phyloP scores from a whole-genome alignment of 1,139 yeast species.

The Protomyces inouyei region DNA sequence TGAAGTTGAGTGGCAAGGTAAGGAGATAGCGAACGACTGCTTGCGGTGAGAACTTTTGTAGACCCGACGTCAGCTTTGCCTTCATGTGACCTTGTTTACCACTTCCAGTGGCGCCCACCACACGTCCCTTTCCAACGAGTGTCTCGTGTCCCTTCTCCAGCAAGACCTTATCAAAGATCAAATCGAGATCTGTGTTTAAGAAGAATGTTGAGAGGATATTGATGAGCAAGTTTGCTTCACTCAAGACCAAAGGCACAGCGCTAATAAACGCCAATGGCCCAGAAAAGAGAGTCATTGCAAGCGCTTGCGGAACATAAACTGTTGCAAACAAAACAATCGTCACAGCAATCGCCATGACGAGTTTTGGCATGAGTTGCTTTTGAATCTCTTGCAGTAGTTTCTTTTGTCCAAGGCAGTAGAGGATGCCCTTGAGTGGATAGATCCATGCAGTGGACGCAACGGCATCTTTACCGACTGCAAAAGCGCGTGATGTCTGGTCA shows the following conservation, averaged over 20 bases:
- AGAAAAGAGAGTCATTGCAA: constrained; percentile 12
- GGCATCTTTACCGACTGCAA: constrained; percentile 17
- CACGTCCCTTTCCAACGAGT: constrained; percentile 22
- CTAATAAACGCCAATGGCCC: constrained; percentile 24
- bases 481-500: constrained; percentile 11
- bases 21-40: constrained; percentile 20
- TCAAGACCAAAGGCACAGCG: constrained; percentile 22
- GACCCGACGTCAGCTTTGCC: constrained; percentile 12
- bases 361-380: constrained; percentile 12
- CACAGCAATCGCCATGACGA: constrained; percentile 4
- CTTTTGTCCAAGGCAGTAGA: constrained; percentile 2
- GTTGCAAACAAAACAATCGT: constrained; percentile 15
- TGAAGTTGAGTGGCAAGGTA: constrained; percentile 24
- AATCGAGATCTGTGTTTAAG: constrained; percentile 4
- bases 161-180: constrained; percentile 20
- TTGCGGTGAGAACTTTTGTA: constrained; percentile 11
- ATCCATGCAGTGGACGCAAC: constrained; percentile 3
- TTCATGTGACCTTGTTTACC: constrained; percentile 3
- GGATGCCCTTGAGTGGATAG: constrained; percentile 24
- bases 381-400: constrained; percentile 9
- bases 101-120: not conserved
- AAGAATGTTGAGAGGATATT: constrained; percentile 2
- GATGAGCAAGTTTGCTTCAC: constrained; percentile 14
- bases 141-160: constrained; percentile 10
- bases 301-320: constrained; percentile 23